Percentiles rank a stretch among this genome's conserved stretches.
Conservation (phyloP, 2,329 filamentous ascomycete genomes). For the Claviceps digitariae region DNA sequence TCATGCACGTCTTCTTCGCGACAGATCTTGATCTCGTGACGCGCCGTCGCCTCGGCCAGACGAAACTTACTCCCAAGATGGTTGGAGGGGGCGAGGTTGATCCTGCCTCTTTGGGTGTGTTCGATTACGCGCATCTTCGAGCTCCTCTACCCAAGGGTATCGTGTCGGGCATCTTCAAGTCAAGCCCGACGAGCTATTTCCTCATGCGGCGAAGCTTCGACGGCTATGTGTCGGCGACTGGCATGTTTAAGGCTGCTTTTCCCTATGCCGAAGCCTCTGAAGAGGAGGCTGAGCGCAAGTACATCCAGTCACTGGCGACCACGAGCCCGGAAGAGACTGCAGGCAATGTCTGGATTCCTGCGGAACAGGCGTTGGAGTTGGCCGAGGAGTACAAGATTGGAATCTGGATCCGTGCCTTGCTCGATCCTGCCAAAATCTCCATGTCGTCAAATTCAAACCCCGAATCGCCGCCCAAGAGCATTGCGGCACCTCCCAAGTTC, state of each 20-base stretch:
- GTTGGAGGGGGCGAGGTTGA: conserved; percentile 63
- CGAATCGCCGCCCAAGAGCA: conserved; percentile 59
- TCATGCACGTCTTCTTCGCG: not conserved
- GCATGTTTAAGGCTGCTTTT: conserved; percentile 87
- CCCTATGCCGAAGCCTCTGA: conserved; percentile 61
- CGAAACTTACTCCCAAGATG: conserved; percentile 73
- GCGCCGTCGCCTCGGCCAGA: conserved; percentile 83
- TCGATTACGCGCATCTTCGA: conserved; percentile 92
- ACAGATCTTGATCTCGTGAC: conserved; percentile 62
- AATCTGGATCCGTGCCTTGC: conserved; percentile 81
- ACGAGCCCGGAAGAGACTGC: conserved; percentile 88
- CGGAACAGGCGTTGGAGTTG: conserved; percentile 64
- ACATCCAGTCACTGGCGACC: conserved; percentile 68
- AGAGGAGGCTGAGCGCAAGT: conserved; percentile 63
- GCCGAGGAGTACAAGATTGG: conserved; percentile 78
- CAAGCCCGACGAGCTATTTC: conserved; percentile 85
- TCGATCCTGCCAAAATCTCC: conserved; percentile 72
- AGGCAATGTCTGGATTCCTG: conserved; percentile 92
- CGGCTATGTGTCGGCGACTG: conserved; percentile 72
- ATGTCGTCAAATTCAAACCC: conserved; percentile 41
- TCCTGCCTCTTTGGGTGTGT: conserved; percentile 60
- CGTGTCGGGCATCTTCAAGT: conserved; percentile 83
- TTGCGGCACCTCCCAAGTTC: conserved; percentile 70
- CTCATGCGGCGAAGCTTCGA: conserved; percentile 84
- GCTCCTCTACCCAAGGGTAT: conserved; percentile 87